Conservation (phyloP, 345 rosid genomes). For the Linum tenue region DNA sequence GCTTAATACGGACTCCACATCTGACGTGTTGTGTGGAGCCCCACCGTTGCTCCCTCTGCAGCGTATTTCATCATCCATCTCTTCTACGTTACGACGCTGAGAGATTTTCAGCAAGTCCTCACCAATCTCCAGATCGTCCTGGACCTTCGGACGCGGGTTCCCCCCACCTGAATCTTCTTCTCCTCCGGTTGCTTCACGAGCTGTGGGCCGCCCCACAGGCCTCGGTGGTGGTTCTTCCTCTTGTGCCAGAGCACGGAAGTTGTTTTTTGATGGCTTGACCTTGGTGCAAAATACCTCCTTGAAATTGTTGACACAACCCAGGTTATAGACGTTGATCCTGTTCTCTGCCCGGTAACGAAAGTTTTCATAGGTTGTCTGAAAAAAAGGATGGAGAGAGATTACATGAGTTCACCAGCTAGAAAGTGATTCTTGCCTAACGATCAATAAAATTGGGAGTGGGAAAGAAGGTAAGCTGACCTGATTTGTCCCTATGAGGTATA, state of each 20-base stretch:
- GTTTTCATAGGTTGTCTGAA: conserved; percentile 93
- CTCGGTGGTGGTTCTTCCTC: conserved; percentile 48
- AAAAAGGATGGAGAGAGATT: background rate
- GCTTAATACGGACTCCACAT: conserved; percentile 41
- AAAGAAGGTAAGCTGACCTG: conserved; percentile 45
- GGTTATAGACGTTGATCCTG: conserved; percentile 50
- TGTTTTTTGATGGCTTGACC: conserved; percentile 66
- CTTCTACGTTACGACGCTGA: conserved; percentile 69
- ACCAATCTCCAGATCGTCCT: conserved; percentile 82
- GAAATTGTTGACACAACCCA: conserved; percentile 56
- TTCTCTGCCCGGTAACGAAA: conserved; percentile 76
- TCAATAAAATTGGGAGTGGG: too few relatives aligned
- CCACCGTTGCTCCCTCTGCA: conserved; percentile 70
- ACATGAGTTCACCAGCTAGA: too few relatives aligned
- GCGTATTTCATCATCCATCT: conserved; percentile 45
- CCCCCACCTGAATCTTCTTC: conserved; percentile 42
- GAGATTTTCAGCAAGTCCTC: conserved; percentile 86
- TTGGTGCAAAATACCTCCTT: conserved; percentile 65
- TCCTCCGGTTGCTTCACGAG: conserved; percentile 34
- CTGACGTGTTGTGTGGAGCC: conserved; percentile 35
- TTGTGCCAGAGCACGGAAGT: conserved; percentile 55
- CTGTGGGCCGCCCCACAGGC: conserved; percentile 21
- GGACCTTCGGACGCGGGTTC: conserved; percentile 72
- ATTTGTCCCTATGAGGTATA: conserved; percentile 79
- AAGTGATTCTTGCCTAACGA: too few relatives aligned